phyloP scores from a whole-genome alignment of 306 rosid species.

The Malus orientalis region DNA sequence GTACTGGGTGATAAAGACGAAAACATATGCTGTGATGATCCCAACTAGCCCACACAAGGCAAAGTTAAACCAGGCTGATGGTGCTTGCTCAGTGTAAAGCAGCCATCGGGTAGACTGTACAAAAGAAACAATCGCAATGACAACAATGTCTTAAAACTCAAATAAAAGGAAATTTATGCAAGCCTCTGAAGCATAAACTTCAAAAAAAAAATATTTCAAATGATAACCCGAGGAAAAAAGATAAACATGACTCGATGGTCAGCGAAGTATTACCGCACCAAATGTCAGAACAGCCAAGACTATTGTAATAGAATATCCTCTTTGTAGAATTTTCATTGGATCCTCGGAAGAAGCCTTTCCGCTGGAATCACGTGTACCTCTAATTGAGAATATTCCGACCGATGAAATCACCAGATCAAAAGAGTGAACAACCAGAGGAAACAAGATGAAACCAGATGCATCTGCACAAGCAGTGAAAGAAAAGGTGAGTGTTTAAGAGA shows the following conservation, averaged over 20 bases:
- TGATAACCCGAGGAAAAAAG: neutral
- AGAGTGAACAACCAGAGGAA: slow-evolving; percentile 97
- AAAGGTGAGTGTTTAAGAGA: slow-evolving; percentile 22
- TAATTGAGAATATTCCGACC: slow-evolving; percentile 78
- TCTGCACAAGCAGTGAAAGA: slow-evolving; percentile 47
- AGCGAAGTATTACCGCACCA: slow-evolving; percentile 66
- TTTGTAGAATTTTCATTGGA: slow-evolving; percentile 93
- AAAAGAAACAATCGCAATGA: slow-evolving; percentile 13
- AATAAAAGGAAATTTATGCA: slow-evolving; percentile 9
- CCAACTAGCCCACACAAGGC: slow-evolving; percentile 96
- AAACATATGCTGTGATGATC: slow-evolving; percentile 81
- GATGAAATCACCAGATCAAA: slow-evolving; percentile 92
- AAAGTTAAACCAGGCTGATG: slow-evolving; percentile 96
- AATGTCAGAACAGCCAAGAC: slow-evolving; percentile 85
- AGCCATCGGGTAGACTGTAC: slow-evolving; percentile 94
- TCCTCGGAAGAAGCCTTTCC: slow-evolving; percentile 68
- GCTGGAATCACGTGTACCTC: slow-evolving; percentile 82
- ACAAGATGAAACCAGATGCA: slow-evolving; percentile 98
- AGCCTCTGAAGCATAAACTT: slow-evolving; percentile 9
- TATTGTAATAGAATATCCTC: slow-evolving; percentile 86
- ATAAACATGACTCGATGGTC: slow-evolving; percentile 2
- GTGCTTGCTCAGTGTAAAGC: slow-evolving; percentile 95
- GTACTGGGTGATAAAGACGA: slow-evolving; percentile 86
- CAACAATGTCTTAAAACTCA: slow-evolving; percentile 15
- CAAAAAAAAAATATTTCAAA: neutral